phyloP scores from a whole-genome alignment of 768 basidiomycete species.

The Candolleomyces efflorescens region DNA sequence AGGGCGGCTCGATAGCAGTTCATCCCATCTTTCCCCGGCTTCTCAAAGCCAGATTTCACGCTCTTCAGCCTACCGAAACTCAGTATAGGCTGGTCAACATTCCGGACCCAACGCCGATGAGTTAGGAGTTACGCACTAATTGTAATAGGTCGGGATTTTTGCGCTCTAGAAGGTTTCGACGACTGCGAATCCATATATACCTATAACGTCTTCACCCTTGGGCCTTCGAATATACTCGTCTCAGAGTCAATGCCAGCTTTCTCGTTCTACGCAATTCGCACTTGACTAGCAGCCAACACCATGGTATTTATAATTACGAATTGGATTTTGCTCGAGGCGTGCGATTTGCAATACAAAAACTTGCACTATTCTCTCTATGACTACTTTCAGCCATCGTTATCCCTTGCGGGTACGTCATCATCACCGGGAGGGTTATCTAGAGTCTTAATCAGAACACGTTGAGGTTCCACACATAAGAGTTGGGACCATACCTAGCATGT shows the following conservation, averaged over 20 bases:
- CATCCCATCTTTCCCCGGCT: conserved; percentile 89
- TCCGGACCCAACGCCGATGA: no score
- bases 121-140: no score
- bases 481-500: not conserved
- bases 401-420: not conserved
- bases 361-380: not conserved
- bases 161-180: not conserved
- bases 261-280: no score
- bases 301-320: no score
- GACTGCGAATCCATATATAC: not conserved
- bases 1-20: conserved; percentile 83
- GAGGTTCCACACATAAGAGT: not conserved
- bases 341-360: not conserved
- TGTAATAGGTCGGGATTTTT: not conserved
- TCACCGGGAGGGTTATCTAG: no score
- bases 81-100: no score
- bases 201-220: no score
- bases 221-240: no score
- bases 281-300: no score
- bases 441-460: not conserved
- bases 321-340: no score
- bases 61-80: conserved; percentile 61
- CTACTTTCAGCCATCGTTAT: not conserved
- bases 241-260: no score
- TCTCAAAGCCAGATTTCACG: conserved; percentile 79